Conservation (phyloP, 2,329 filamentous ascomycete species). For the Alternaria postmessia region DNA sequence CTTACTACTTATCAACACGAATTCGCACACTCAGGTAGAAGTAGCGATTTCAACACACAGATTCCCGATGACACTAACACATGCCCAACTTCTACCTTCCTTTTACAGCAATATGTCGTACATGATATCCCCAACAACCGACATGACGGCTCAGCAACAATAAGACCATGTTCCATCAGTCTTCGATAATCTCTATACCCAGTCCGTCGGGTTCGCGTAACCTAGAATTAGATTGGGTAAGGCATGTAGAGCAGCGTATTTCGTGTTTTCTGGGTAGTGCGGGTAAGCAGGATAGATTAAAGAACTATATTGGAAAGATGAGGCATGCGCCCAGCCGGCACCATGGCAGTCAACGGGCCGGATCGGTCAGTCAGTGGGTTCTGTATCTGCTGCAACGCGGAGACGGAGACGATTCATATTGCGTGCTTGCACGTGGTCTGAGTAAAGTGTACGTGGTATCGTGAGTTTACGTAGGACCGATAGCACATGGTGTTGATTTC, state of each 20-base stretch:
- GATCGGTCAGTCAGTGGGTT: background rate
- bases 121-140: background rate
- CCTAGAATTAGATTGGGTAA: background rate
- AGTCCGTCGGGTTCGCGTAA: background rate
- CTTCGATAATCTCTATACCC: background rate
- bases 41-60: background rate
- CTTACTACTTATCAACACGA: background rate
- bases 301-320: background rate
- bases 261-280: background rate
- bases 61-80: background rate
- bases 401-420: background rate
- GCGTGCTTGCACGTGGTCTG: background rate
- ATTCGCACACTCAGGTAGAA: background rate
- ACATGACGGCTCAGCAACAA: background rate
- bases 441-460: background rate
- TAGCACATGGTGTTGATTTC: background rate
- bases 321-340: background rate
- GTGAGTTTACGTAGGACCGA: background rate
- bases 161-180: background rate
- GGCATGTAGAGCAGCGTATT: background rate
- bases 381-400: background rate
- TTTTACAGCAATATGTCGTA: background rate
- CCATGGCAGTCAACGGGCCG: background rate
- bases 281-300: slow-evolving; percentile 1
- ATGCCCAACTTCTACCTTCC: background rate